phyloP scores from a whole-genome alignment of 2,329 filamentous ascomycete genomes.

The Fusarium beomiforme region DNA sequence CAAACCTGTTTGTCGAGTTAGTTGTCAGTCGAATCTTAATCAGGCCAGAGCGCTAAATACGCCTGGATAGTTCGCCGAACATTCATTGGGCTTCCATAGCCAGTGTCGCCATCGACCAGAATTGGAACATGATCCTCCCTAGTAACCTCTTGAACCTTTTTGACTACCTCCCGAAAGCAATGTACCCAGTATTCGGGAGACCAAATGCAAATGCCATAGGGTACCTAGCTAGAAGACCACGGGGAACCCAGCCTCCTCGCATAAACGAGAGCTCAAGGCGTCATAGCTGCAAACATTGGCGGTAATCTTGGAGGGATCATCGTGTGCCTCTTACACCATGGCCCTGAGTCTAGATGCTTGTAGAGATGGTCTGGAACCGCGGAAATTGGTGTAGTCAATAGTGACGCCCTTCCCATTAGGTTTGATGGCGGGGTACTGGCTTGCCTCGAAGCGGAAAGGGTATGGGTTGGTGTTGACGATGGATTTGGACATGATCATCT shows the following conservation, averaged over 20 bases:
- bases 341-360: constrained; percentile 52
- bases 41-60: not conserved
- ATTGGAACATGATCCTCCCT: constrained; percentile 53
- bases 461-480: constrained; percentile 12
- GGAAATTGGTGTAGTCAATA: constrained; percentile 41
- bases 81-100: constrained; percentile 59
- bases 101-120: constrained; percentile 58
- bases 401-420: constrained; percentile 4
- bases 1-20: constrained; percentile 44
- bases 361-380: constrained; percentile 50
- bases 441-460: constrained; percentile 19
- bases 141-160: constrained; percentile 55
- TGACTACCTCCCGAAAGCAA: constrained; percentile 58
- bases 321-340: constrained; percentile 53
- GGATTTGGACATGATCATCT: constrained; percentile 23
- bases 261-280: constrained; percentile 54
- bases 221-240: constrained; percentile 55
- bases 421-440: constrained; percentile 1
- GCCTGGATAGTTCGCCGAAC: constrained; percentile 56
- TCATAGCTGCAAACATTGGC: constrained; percentile 57
- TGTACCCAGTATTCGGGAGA: constrained; percentile 60
- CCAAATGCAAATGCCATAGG: constrained; percentile 53
- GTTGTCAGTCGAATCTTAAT: no score
- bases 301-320: constrained; percentile 55
- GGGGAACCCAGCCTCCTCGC: constrained; percentile 58